Base-by-base conservation (phyloP, 2,329 filamentous ascomycete genomes). In the Aplosporella prunicola region DNA sequence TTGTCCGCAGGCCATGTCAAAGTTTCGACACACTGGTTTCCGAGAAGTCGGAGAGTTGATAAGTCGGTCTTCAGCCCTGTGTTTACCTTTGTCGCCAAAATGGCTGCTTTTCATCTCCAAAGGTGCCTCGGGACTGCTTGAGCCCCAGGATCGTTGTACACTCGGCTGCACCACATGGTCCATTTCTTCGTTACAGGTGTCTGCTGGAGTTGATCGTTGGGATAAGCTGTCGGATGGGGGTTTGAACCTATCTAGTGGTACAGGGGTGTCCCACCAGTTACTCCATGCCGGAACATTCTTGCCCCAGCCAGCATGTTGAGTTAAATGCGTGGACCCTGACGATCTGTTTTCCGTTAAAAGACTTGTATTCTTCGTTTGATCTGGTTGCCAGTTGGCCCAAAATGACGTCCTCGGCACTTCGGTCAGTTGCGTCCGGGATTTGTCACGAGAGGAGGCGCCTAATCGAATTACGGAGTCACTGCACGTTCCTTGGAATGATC, bases 251-350 rank as follows among this genome's bases (percentile, higher is more conserved):
- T n/a, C n/a, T n/a, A n/a, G n/a, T n/a, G n/a, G n/a, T n/a, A n/a
- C n/a, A n/a, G n/a, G n/a, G n/a, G n/a, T n/a, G n/a, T n/a, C n/a
- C n/a, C n/a, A n/a, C n/a, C n/a, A n/a, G n/a, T n/a, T 30, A 13
- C 16, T 13, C 34, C 34, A 36, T 9, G 34, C 34, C 23, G 34
- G 34, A 9, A 30, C 26, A 9, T 36, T 30, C 14, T 11, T 29
- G 9, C 26, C 26, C 34, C 34, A 36, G 13, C 6, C 25, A 27
- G 5, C 14, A 9, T 8, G 27, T 29, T 18, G 27, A 29, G 14
- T 16, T 18, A 14, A 13, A 29, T 15, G 14, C 14, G 13, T 16
- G 13, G 6, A 6, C 14, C 3, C 13, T 9, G 5, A 29, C 8
- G 4, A 10, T 29, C 27, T 16, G 27, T 16, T n/a, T 7, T 29